Percentiles rank a stretch among this genome's conserved stretches.
These are phyloP conservation scores for Neurospora sp. DNA, from an alignment of 2,329 filamentous ascomycete genomes.

Conservation along the genomic window DNA sequence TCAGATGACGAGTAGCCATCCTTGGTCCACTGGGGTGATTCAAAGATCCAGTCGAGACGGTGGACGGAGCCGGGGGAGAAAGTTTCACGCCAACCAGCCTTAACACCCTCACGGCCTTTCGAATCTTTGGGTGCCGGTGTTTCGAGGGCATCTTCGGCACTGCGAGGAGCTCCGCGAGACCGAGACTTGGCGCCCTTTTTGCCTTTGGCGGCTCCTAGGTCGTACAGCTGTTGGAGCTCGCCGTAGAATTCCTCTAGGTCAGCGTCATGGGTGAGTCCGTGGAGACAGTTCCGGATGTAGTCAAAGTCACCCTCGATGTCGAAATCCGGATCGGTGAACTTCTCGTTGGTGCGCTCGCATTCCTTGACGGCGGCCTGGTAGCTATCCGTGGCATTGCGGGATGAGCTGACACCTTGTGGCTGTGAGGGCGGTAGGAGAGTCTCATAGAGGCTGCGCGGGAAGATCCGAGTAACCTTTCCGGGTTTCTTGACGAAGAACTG, in stretches of 20 bases:
- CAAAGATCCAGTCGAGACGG: conserved; percentile 33
- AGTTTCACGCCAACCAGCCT: conserved; percentile 4
- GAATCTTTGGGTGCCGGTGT: neutral
- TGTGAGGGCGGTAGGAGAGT: conserved; percentile 21
- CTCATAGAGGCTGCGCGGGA: conserved; percentile 30
- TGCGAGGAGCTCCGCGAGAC: neutral
- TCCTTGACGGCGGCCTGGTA: conserved; percentile 32
- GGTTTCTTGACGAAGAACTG: conserved; percentile 30
- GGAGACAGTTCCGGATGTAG: conserved; percentile 25
- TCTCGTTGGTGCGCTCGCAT: conserved; percentile 34
- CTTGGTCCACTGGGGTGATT: conserved; percentile 30
- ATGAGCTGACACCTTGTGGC: conserved; percentile 19
- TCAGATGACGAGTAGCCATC: conserved; percentile 31
- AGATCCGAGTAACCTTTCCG: conserved; percentile 34
- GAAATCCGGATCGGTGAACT: conserved; percentile 35
- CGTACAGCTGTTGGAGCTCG: neutral
- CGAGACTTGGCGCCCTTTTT: neutral
- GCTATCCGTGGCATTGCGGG: conserved; percentile 29
- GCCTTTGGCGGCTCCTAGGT: neutral
- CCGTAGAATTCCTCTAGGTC: neutral
- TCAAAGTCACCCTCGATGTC: conserved; percentile 30
- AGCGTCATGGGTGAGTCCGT: conserved; percentile 18
- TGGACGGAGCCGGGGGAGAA: conserved; percentile 30
- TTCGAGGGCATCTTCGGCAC: neutral
- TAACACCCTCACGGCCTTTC: conserved; percentile 4